These are phyloP conservation scores for Phytophthora uliginosa DNA, from an alignment of 352 stramenopile species.

Conservation along the genomic window DNA sequence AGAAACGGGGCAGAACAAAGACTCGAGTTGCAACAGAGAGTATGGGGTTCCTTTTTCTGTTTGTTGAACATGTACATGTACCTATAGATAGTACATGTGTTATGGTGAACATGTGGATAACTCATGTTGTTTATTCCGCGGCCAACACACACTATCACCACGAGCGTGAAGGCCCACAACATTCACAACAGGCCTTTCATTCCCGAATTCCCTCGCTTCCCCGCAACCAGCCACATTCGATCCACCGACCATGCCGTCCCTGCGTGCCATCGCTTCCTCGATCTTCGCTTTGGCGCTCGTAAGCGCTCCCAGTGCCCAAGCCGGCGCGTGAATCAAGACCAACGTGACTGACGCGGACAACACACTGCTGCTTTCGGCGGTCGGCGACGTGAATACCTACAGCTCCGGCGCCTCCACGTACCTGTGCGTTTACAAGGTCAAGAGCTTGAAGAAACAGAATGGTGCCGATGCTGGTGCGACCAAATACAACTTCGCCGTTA, in stretches of 20 bases:
- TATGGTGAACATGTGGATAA: too few relatives aligned
- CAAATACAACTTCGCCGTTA: slow-evolving; percentile 54
- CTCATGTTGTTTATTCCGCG: too few relatives aligned
- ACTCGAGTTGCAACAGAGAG: too few relatives aligned
- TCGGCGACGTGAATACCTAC: slow-evolving; percentile 38
- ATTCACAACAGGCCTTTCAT: too few relatives aligned
- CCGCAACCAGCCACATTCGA: too few relatives aligned
- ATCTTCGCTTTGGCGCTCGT: slow-evolving; percentile 18
- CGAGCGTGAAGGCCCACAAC: too few relatives aligned
- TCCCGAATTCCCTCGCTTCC: too few relatives aligned
- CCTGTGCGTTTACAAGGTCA: slow-evolving; percentile 46
- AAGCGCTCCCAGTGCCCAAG: slow-evolving; percentile 5
- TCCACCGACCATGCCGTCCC: slow-evolving; percentile 4
- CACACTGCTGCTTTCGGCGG: slow-evolving; percentile 34
- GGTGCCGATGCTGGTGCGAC: slow-evolving; percentile 14
- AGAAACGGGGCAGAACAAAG: too few relatives aligned
- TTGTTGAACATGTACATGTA: too few relatives aligned
- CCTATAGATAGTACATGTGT: too few relatives aligned
- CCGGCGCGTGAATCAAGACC: slow-evolving; percentile 3
- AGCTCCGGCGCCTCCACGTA: slow-evolving; percentile 24
- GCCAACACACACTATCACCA: too few relatives aligned
- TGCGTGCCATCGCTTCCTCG: slow-evolving; percentile 11
- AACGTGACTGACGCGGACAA: slow-evolving; percentile 22
- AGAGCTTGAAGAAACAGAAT: slow-evolving; percentile 34
- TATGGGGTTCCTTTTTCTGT: too few relatives aligned